These are phyloP conservation scores for Myriosclerotinia scirpicola DNA, from an alignment of 2,329 filamentous ascomycete genomes.

Conservation along the genomic window DNA sequence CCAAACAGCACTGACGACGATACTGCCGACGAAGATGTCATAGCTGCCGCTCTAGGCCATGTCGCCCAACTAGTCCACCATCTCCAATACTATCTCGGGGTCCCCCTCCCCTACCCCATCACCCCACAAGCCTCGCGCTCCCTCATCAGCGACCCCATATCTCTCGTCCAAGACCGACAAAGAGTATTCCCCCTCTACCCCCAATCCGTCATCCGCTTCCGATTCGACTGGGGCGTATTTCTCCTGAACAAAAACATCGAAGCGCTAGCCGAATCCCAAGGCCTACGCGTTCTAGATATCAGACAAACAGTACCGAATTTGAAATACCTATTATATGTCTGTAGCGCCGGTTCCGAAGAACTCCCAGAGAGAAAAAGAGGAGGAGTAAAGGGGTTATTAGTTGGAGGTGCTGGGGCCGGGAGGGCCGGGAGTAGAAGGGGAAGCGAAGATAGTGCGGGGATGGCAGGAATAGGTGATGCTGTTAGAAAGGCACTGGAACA, in stretches of 20 bases:
- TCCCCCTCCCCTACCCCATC: slow-evolving; percentile 79
- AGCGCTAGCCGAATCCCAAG: slow-evolving; percentile 60
- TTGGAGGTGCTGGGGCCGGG: slow-evolving; percentile 45
- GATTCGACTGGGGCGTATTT: slow-evolving; percentile 96
- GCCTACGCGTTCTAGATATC: slow-evolving; percentile 81
- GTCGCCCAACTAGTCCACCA: slow-evolving; percentile 73
- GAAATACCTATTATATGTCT: slow-evolving; percentile 87
- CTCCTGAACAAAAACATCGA: slow-evolving; percentile 97
- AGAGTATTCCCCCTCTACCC: slow-evolving; percentile 81
- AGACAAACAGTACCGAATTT: slow-evolving; percentile 90
- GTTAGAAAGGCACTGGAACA: slow-evolving; percentile 36
- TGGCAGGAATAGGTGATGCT: slow-evolving; percentile 31
- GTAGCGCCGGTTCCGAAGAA: slow-evolving; percentile 72
- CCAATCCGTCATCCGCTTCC: slow-evolving; percentile 71
- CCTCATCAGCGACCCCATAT: slow-evolving; percentile 74
- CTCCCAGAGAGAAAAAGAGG: slow-evolving; percentile 61
- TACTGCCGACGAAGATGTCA: slow-evolving; percentile 60
- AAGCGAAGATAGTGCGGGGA: slow-evolving; percentile 36
- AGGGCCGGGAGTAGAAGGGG: slow-evolving; percentile 34
- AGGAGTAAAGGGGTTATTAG: slow-evolving; percentile 59
- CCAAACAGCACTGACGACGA: slow-evolving; percentile 80
- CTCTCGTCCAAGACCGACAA: slow-evolving; percentile 48
- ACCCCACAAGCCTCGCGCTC: slow-evolving; percentile 71
- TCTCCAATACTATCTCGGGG: slow-evolving; percentile 78
- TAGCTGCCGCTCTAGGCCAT: slow-evolving; percentile 80